Evolutionary conservation across 257 asterid genomes (phyloP), one percentile per base, ranked within the genome.

Genomic region (Solanum ossicruentum): DNA sequence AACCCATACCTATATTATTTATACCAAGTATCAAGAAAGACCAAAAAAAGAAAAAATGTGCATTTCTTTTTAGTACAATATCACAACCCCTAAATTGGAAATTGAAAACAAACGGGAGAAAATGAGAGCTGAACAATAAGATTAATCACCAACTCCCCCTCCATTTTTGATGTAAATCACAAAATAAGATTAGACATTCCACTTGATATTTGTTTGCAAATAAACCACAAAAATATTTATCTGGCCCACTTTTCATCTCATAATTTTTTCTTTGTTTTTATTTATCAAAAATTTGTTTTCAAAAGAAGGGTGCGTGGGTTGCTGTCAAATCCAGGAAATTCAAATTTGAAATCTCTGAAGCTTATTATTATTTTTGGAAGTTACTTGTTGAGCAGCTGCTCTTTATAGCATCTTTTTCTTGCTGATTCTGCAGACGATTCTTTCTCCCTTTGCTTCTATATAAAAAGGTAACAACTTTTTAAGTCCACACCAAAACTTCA

Each of bases 301-400:
- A 23, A 73, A 75, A 75, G 23, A 51, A 9, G 51, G 82, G 41
- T 32, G 21, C 8, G 15, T 49, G 82, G 61, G 82, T 51, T 75
- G 45, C 61, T 75, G 39, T 49, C 82, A 75, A 75, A 65, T 13
- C 28, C 57, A 65, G 60, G 84, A 75, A 55, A 12, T 85, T 82
- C 60, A 66, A 88, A 87, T 92, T 91, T 89, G 91, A 91, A 92
- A 84, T 87, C 82, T 72, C 89, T 87, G 86, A 82, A 43, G 82
- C 85, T 88, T 52, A 51, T 5, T 41, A 36, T 26, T 36, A 36
- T 83, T 32, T 32, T 73, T 84, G 85, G 70, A 73, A 87, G 84
- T 71, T 58, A 73, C 78, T 85, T 60, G 60, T 83, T 78, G 49
- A 80, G 86, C 85, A 84, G 65, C 84, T 87, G 84, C 86, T 84